phyloP scores from a whole-genome alignment of 192 early-diverging fungal species.

The Rhizophagus sp. region DNA sequence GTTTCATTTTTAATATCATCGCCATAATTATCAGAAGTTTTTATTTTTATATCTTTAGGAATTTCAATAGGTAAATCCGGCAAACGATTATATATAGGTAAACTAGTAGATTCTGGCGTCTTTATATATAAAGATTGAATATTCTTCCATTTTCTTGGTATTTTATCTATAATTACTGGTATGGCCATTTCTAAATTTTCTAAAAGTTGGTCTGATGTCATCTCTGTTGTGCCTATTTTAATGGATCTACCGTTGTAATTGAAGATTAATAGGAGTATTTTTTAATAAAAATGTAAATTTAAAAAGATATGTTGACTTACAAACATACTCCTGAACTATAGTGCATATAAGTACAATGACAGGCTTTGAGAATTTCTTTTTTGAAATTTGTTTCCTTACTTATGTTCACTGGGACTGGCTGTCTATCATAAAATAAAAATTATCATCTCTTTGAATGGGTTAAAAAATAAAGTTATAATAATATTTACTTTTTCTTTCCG shows the following conservation, averaged over 20 bases:
- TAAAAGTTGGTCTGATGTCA: constrained; percentile 59
- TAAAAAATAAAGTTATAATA: not conserved
- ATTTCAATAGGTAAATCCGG: not conserved
- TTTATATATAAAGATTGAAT: constrained; percentile 87
- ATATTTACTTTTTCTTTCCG: constrained; percentile 74
- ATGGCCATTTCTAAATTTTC: constrained; percentile 77
- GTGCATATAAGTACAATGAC: constrained; percentile 65
- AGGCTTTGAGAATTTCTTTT: constrained; percentile 60
- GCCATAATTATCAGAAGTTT: no score
- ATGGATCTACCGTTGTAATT: constrained; percentile 53
- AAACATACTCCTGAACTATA: constrained; percentile 60
- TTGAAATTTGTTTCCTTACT: constrained; percentile 54
- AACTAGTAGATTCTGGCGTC: constrained; percentile 70
- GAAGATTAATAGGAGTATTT: constrained; percentile 1
- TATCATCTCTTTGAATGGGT: no score
- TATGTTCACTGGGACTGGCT: constrained; percentile 74
- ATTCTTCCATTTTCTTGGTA: constrained; percentile 81
- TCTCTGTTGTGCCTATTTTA: constrained; percentile 68
- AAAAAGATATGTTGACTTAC: constrained; percentile 41
- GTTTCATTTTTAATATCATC: no score
- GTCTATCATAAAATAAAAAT: constrained; percentile 39
- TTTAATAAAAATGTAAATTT: constrained; percentile 21
- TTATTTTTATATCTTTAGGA: not conserved
- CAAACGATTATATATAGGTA: constrained; percentile 78
- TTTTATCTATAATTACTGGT: constrained; percentile 58